Conservation (phyloP, 495 filamentous ascomycete genomes). For the Penicillium desertorum region DNA sequence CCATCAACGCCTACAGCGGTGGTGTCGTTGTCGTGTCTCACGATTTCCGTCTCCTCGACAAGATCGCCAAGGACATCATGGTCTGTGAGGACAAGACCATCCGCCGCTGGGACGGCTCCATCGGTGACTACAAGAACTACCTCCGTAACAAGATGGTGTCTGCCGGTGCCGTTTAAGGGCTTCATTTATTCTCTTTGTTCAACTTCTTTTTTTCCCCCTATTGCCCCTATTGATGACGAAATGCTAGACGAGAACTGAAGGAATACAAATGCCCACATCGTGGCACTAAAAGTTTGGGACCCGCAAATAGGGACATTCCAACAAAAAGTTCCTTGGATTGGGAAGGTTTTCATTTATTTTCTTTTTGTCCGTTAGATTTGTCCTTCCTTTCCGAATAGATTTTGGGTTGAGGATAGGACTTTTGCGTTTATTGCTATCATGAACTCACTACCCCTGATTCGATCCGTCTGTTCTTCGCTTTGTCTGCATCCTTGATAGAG, state of each 20-base stretch:
- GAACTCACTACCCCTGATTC: slow-evolving; percentile 12
- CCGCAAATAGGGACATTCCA: slow-evolving; percentile 8
- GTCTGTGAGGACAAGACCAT: slow-evolving; percentile 97
- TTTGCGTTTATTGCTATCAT: slow-evolving; percentile 14
- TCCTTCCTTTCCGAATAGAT: slow-evolving; percentile 14
- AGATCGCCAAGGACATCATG: slow-evolving; percentile 99
- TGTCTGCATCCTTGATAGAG: slow-evolving; percentile 25
- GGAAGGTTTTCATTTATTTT: slow-evolving; percentile 15
- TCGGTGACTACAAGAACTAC: slow-evolving; percentile 96
- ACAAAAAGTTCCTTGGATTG: slow-evolving; percentile 17
- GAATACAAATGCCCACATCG: slow-evolving; percentile 24
- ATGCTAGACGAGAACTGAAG: slow-evolving; percentile 46
- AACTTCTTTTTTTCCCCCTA: slow-evolving; percentile 10
- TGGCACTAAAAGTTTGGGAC: slow-evolving; percentile 26
- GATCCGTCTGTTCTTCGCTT: slow-evolving; percentile 12
- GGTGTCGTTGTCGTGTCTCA: slow-evolving; percentile 98
- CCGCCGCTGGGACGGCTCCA: slow-evolving; percentile 80
- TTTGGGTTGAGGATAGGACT: slow-evolving; percentile 3
- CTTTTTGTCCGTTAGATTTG: slow-evolving; percentile 23
- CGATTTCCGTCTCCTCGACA: slow-evolving; percentile 98
- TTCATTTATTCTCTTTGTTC: slow-evolving; percentile 9
- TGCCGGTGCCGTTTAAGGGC: slow-evolving; percentile 48
- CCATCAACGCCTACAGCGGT: slow-evolving; percentile 92
- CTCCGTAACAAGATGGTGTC: slow-evolving; percentile 94
- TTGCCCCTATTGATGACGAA: slow-evolving; percentile 34